Evolutionary conservation across 2,329 filamentous ascomycete genomes (phyloP).

Genomic region (Cordyceps cateniannulata): DNA sequence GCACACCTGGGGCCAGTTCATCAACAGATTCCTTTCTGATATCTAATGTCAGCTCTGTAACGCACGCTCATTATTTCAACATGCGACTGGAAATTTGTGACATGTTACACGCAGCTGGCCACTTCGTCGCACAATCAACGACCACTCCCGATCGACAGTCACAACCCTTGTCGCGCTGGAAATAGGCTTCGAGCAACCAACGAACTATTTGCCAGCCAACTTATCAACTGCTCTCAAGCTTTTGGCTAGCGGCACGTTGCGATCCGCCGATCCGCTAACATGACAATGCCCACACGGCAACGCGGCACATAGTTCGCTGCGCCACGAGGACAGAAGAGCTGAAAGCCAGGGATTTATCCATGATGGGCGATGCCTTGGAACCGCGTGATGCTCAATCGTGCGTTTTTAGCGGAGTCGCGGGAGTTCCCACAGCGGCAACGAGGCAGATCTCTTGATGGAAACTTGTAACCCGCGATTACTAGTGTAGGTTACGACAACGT

Average conservation of each 20-base stretch:
- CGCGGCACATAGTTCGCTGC: slow-evolving; percentile 1
- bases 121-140: too few species aligned
- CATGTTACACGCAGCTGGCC: too few species aligned
- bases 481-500: background rate
- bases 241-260: background rate
- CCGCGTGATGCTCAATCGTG: background rate
- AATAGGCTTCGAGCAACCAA: background rate
- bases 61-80: too few species aligned
- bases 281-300: background rate
- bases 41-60: too few species aligned
- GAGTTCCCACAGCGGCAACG: background rate
- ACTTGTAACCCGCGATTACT: background rate
- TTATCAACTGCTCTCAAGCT: background rate
- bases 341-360: background rate
- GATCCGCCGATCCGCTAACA: background rate
- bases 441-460: background rate
- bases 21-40: too few species aligned
- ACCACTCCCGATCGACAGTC: too few species aligned
- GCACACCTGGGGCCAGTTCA: too few species aligned
- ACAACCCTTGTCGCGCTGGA: too few species aligned
- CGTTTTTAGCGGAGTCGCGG: background rate
- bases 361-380: background rate
- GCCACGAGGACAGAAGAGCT: slow-evolving; percentile 2
- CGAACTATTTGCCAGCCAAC: background rate
- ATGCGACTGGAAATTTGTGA: too few species aligned